Base-by-base conservation (phyloP, 164 flowering plant species). In the Litsea cubeba region DNA sequence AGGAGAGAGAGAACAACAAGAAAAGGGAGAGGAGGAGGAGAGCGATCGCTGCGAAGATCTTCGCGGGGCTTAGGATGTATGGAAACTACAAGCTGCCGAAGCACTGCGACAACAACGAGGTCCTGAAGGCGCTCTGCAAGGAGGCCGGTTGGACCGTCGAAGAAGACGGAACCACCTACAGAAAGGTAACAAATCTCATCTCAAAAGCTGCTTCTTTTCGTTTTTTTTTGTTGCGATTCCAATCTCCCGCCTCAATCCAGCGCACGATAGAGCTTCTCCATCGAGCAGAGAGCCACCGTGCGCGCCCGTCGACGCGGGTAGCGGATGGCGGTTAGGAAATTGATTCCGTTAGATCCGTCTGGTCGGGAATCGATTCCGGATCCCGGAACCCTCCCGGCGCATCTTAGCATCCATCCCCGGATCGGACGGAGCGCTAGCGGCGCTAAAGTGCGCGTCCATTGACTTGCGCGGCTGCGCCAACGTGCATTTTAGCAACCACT, bases 121-220 rank as follows among this genome's bases (percentile, higher is more conserved):
- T 93, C 58, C 77, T 93, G 77, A 93, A 93, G 74, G 98, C 98
- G 75, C 91, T 93, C 71, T 90, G 95, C 72, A 71, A 84, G 71
- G 98, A 93, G 80, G 97, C 97, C 57, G 97, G 97, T 5, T 93
- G 97, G 97, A 87, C 84, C 40, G 97, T 93, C 24, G 95, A 93
- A 81, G 90, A 86, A 66, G 98, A 93, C 74, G 98, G 98, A 51
- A 91, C 98, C 62, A 93, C 98, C 46, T 93, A 93, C 78, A 72
- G 97, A 71, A 93, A 93, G 97, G 98, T 93, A 12, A n/a, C 7
- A 3, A 32, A 40, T 60, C 14, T 60, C n/a, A 18, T 30, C 51
- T 71, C 67, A n/a, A 7, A 14, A 5, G 26, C 70, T 18, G 46
- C 46, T 40, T 40, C 10, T 8, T 40, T 40, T 7, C 2, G 1